A percentile compares a stretch with the other conserved stretches of the same genome.
phyloP scores from a whole-genome alignment of 2,329 filamentous ascomycete species.

The Ophiostoma novo-ulmi region DNA sequence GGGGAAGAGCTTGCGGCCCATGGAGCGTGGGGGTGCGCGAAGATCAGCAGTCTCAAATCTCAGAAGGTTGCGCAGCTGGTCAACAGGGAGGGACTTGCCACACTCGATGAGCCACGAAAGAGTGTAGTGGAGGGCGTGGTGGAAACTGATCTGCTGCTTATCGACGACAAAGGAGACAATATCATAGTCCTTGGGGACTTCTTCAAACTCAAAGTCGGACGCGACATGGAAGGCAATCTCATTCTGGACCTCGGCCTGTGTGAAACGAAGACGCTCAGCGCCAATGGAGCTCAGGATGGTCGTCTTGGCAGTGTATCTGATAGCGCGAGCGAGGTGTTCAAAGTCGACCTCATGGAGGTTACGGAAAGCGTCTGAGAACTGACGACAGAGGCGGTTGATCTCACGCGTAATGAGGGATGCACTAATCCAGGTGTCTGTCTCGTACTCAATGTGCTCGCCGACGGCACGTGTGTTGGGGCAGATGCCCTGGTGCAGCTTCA shows the following conservation, averaged over 20 bases:
- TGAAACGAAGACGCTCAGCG: slow-evolving; percentile 79
- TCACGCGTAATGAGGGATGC: slow-evolving; percentile 91
- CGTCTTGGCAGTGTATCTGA: slow-evolving; percentile 69
- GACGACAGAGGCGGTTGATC: slow-evolving; percentile 85
- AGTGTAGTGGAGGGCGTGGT: slow-evolving; percentile 93
- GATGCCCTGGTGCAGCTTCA: slow-evolving; percentile 94
- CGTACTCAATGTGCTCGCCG: slow-evolving; percentile 95
- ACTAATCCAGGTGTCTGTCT: slow-evolving; percentile 96
- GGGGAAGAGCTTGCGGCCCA: slow-evolving; percentile 51
- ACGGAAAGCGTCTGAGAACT: slow-evolving; percentile 82
- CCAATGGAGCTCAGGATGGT: slow-evolving; percentile 88
- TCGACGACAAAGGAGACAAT: slow-evolving; percentile 87
- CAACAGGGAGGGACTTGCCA: slow-evolving; percentile 66
- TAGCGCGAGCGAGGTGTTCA: slow-evolving; percentile 62
- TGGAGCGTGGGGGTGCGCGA: slow-evolving; percentile 56
- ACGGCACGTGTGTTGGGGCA: slow-evolving; percentile 89
- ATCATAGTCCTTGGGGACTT: slow-evolving; percentile 48
- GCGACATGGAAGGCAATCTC: slow-evolving; percentile 77
- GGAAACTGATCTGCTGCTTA: slow-evolving; percentile 88
- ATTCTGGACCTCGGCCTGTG: slow-evolving; percentile 80
- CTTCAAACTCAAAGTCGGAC: slow-evolving; percentile 74
- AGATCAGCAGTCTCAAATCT: slow-evolving; percentile 68
- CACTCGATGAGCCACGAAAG: slow-evolving; percentile 93
- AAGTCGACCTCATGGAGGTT: slow-evolving; percentile 61
- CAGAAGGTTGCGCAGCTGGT: slow-evolving; percentile 63